These are phyloP conservation scores for Pilasporangium apinafurcum DNA, from an alignment of 352 stramenopile species.

Conservation along the genomic window DNA sequence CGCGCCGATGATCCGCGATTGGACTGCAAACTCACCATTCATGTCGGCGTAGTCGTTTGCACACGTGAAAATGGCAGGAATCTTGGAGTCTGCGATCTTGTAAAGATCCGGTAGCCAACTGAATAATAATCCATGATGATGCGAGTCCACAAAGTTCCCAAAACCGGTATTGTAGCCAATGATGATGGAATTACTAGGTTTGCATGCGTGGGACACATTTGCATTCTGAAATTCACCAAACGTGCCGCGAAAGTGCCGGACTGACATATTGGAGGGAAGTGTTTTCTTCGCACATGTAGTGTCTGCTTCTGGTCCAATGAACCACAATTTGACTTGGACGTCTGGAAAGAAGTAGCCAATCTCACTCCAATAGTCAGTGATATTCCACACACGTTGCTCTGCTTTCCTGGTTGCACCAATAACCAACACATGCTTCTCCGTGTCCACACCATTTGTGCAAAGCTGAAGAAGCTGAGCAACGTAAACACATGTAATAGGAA, in stretches of 20 bases:
- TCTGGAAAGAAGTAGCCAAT: conserved; percentile 29
- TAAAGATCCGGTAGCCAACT: conserved; percentile 69
- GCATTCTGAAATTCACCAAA: conserved; percentile 42
- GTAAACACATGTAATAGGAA: conserved; percentile 60
- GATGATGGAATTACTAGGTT: conserved; percentile 35
- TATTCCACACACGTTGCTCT: conserved; percentile 60
- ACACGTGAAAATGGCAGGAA: conserved; percentile 66
- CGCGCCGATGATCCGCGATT: conserved; percentile 50
- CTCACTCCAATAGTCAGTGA: conserved; percentile 67
- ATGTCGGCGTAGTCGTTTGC: conserved; percentile 76
- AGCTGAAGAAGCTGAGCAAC: conserved; percentile 26
- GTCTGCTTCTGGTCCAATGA: conserved; percentile 56
- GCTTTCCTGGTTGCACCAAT: conserved; percentile 60
- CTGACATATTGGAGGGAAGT: conserved; percentile 15
- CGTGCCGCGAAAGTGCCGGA: conserved; percentile 34
- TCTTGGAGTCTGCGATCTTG: conserved; percentile 35
- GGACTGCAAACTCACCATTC: conserved; percentile 72
- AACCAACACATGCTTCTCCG: conserved; percentile 30
- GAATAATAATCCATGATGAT: conserved; percentile 42
- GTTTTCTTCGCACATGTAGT: conserved; percentile 1
- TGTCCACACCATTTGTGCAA: conserved; percentile 1
- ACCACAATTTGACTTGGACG: conserved; percentile 33
- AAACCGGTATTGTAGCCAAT: conserved; percentile 76
- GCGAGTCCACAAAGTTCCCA: conserved; percentile 67
- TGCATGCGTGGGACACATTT: conserved; percentile 19